Base-by-base conservation (phyloP, 208 protist genomes). In the Porcisia hertigi region DNA sequence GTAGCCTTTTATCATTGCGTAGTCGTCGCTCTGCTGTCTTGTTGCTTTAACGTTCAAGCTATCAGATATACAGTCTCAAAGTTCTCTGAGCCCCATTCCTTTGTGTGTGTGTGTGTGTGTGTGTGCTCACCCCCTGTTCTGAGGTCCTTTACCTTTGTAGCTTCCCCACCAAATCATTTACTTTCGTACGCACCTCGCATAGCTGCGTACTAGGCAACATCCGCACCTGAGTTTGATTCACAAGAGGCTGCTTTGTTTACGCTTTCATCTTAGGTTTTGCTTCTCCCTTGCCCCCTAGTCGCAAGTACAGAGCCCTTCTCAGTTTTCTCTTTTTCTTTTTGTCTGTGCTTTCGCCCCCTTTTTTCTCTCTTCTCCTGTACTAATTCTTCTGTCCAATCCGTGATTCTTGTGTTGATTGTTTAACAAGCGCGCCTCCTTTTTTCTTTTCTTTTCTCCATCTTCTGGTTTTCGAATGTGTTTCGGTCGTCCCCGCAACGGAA, bases 101-200 rank as follows among this genome's bases (percentile, higher is more conserved):
- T 9, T 55, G 45, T 70, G 45, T 55, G 25, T 55, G 65, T 39
- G 45, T 70, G 9, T 70, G 45, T 16, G 30, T 11, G 3, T 55
- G 9, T 34, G 0, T 69, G 0, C 25, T 12, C 23, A n/a, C 43
- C 30, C 23, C 34, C 45, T 49, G 23, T 43, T 41, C 34, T 20
- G 52, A 39, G 1, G 58, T 67, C 57, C 49, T 39, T 66, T 65
- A 54, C 57, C 6, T 3, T 41, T 60, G n/a, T 41, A 20, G 20
- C 34, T 14, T 30, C 41, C 16, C 23, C 49, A 43, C 41, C 60
- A 34, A 69, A 30, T 12, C 39, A 49, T 58, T 58, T 23, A 69
- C 47, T 52, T 59, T 53, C 58, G 25, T 59, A 67, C 73, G 47
- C 73, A 59, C 62, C 36, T 57, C 52, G 9, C 73, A 55, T 20